phyloP scores from a whole-genome alignment of 192 early-diverging fungal species.

The Tieghemiomyces parasiticus region DNA sequence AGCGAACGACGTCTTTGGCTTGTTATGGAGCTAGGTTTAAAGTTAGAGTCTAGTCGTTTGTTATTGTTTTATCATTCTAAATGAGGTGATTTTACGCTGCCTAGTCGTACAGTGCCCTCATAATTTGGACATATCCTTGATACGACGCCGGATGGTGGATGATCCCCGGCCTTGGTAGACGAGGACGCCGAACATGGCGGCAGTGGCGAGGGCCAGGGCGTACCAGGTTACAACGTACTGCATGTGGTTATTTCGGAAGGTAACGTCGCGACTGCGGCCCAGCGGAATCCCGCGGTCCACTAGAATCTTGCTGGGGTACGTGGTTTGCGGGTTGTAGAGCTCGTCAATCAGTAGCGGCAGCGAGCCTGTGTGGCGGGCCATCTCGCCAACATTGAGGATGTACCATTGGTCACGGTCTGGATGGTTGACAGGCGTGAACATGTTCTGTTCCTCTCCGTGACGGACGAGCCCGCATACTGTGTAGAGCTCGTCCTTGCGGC shows the following conservation, averaged over 20 bases:
- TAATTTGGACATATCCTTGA: background rate
- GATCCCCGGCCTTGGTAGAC: background rate
- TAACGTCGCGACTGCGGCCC: slow-evolving; percentile 48
- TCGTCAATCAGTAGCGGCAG: slow-evolving; percentile 64
- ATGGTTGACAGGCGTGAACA: slow-evolving; percentile 41
- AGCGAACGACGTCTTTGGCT: too few species aligned
- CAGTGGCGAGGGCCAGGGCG: slow-evolving; percentile 5
- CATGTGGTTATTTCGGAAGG: slow-evolving; percentile 73
- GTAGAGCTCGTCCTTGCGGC: slow-evolving; percentile 12
- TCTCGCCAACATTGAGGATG: slow-evolving; percentile 57
- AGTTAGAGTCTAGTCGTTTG: too few species aligned
- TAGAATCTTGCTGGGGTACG: slow-evolving; percentile 9
- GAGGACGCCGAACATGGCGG: slow-evolving; percentile 5
- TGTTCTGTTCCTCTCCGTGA: slow-evolving; percentile 25
- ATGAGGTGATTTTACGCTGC: too few species aligned
- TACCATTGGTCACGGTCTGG: slow-evolving; percentile 68
- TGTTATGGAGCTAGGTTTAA: too few species aligned
- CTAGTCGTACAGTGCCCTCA: background rate
- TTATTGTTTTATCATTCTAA: too few species aligned
- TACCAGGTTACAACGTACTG: slow-evolving; percentile 88
- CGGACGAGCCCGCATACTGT: background rate
- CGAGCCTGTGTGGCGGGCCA: slow-evolving; percentile 47
- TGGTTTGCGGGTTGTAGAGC: slow-evolving; percentile 30
- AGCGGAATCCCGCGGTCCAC: slow-evolving; percentile 47
- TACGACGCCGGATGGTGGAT: background rate